These are phyloP conservation scores for Raphanus sativus DNA, from an alignment of 345 rosid genomes.

Conservation along the genomic window DNA sequence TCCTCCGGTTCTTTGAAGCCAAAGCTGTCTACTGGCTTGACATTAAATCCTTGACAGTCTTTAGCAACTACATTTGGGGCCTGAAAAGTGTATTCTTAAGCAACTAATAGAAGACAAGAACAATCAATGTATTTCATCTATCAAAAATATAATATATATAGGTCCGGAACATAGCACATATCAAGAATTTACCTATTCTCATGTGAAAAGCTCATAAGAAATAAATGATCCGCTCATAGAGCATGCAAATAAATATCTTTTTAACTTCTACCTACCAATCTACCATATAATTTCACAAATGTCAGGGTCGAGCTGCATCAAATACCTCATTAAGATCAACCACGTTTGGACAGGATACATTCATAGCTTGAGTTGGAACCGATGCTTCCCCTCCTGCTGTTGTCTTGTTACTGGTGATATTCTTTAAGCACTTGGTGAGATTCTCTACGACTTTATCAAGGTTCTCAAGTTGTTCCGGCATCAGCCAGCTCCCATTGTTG, in stretches of 20 bases:
- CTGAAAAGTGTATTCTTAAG: constrained; percentile 31
- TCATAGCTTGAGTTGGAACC: constrained; percentile 22
- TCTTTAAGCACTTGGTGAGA: constrained; percentile 54
- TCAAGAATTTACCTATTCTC: background rate
- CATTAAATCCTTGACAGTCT: constrained; percentile 18
- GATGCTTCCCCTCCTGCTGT: constrained; percentile 38
- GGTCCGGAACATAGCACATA: constrained; percentile 8
- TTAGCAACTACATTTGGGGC: constrained; percentile 16
- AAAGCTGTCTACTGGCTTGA: constrained; percentile 34
- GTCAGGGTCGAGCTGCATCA: constrained; percentile 12
- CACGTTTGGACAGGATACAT: constrained; percentile 29
- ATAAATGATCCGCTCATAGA: constrained; percentile 4
- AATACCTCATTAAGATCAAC: constrained; percentile 52
- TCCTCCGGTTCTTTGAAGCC: constrained; percentile 20
- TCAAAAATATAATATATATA: background rate
- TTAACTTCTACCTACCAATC: background rate
- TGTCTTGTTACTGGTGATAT: constrained; percentile 37
- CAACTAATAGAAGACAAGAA: constrained; percentile 23
- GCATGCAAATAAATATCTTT: background rate
- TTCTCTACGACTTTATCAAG: constrained; percentile 62
- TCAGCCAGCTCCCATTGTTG: constrained; percentile 50
- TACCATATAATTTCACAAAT: background rate
- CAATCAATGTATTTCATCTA: constrained; percentile 13
- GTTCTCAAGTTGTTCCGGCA: constrained; percentile 50
- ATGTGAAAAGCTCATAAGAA: background rate